Evolutionary conservation across 805 yeast genomes (phyloP), one percentile per base, ranked within the genome.

Genomic region (Yamadazyma phyllophila): DNA sequence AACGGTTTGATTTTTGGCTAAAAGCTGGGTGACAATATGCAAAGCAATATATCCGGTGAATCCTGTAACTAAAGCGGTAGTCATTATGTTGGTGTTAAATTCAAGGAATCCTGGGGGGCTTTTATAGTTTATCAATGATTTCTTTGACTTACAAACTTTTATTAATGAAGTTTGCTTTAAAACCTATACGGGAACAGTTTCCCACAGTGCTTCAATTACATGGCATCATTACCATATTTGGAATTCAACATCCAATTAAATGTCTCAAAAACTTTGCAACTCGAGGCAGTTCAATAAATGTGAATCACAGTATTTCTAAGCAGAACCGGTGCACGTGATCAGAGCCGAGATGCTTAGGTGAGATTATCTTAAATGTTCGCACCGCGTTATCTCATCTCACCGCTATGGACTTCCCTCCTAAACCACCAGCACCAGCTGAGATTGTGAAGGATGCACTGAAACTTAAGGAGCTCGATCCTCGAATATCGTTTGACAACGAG

Each of bases 31-130:
- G 37, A 77, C 65, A 15, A 77, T 63, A 52, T 78, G 79, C 50
- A 66, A 73, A 16, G 83, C 82, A 46, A 79, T 69, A 53, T 69
- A 78, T 6, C 83, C 82, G 7, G 80, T 65, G 29, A 78, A 80
- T 20, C 83, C 83, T 4, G 82, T 64, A 29, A 78, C 72, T 32
- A 75, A 69, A 39, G 35, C 26, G 26, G 35, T 30, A 11, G 14
- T 10, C 35, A 39, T 39, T 29, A 4, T 15, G 31, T 3, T 29
- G 7, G 4, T 29, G 9, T 3, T 7, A 10, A 7, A 29, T 29
- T 29, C 24, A 20, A 20, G 3, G 24, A 3, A 20, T 4, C 24
- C 7, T 29, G 31, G 31, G 29, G 10, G 11, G 11, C 31, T 29
- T 29, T 29, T 29, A 29, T 29, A 29, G 13, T 29, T 20, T 3